Percentiles rank a stretch among this genome's conserved stretches.
phyloP scores from a whole-genome alignment of 345 rosid genomes.

The Eucalyptus microcorys region DNA sequence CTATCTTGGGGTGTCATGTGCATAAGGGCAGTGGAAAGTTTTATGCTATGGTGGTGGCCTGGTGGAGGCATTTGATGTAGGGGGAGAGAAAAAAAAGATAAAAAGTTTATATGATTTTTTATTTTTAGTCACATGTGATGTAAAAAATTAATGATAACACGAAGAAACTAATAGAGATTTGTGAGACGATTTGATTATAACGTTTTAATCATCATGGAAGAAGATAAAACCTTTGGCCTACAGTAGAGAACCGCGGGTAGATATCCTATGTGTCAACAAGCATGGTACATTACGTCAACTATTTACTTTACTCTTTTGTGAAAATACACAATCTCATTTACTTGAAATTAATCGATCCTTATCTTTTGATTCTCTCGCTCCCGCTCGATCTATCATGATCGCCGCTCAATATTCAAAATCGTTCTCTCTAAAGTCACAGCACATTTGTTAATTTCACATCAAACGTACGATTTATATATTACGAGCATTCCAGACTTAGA shows the following conservation, averaged over 20 bases:
- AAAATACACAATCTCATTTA: rapidly evolving
- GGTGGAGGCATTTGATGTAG: not conserved
- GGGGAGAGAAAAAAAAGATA: too few species aligned
- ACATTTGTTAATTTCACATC: rapidly evolving
- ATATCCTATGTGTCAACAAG: not conserved
- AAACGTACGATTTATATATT: rapidly evolving
- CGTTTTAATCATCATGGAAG: rapidly evolving
- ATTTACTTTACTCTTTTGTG: rapidly evolving
- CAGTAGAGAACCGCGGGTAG: rapidly evolving
- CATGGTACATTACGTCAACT: rapidly evolving
- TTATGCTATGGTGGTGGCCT: not conserved
- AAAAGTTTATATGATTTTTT: not conserved
- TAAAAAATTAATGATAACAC: not conserved
- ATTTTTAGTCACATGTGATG: not conserved
- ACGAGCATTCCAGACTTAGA: not conserved
- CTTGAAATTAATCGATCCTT: rapidly evolving
- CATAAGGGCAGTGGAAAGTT: not conserved
- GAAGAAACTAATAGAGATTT: not conserved
- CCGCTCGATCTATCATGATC: rapidly evolving
- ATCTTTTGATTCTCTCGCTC: rapidly evolving
- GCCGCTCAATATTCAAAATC: rapidly evolving
- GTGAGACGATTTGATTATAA: rapidly evolving
- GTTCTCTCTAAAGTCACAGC: rapidly evolving
- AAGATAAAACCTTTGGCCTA: rapidly evolving
- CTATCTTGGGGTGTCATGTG: not conserved